These are phyloP conservation scores for Grosmannia serpens DNA, from an alignment of 2,329 filamentous ascomycete species.

Conservation along the genomic window DNA sequence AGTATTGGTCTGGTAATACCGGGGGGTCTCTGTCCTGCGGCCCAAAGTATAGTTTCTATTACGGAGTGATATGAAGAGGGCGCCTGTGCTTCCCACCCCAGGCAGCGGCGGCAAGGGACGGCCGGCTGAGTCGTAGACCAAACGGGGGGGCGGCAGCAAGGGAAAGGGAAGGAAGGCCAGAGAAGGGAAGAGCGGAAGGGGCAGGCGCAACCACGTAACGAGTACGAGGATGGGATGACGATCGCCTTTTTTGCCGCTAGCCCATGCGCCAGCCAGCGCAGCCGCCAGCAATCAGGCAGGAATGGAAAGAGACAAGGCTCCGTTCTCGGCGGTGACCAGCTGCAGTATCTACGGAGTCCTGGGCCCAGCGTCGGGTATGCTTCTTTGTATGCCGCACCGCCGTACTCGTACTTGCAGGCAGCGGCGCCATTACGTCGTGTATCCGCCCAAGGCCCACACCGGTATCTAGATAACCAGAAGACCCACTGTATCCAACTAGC, in stretches of 20 bases:
- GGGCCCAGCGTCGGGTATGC: too few relatives aligned
- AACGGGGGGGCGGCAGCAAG: not conserved
- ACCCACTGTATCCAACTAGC: not conserved
- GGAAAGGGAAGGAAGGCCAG: not conserved
- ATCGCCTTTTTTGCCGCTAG: not conserved
- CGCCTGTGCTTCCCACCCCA: not conserved
- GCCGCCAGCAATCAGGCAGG: not conserved
- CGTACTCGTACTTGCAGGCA: not conserved
- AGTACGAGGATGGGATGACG: not conserved
- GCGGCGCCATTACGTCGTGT: slow-evolving; percentile 1
- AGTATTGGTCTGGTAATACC: not conserved
- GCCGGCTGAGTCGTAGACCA: not conserved
- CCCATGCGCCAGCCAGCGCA: not conserved
- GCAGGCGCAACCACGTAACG: not conserved
- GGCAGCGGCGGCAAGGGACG: not conserved
- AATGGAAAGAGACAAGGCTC: slow-evolving; percentile 1
- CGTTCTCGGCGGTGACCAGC: slow-evolving; percentile 3
- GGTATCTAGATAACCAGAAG: not conserved
- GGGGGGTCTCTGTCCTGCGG: not conserved
- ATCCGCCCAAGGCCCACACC: not conserved
- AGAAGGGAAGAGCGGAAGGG: not conserved
- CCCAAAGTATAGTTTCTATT: not conserved
- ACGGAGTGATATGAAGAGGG: not conserved
- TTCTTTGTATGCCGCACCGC: not conserved
- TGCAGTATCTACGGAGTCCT: too few relatives aligned